These are phyloP conservation scores for Claviceps fusiformis DNA, from an alignment of 2,329 filamentous ascomycete genomes.

Conservation along the genomic window DNA sequence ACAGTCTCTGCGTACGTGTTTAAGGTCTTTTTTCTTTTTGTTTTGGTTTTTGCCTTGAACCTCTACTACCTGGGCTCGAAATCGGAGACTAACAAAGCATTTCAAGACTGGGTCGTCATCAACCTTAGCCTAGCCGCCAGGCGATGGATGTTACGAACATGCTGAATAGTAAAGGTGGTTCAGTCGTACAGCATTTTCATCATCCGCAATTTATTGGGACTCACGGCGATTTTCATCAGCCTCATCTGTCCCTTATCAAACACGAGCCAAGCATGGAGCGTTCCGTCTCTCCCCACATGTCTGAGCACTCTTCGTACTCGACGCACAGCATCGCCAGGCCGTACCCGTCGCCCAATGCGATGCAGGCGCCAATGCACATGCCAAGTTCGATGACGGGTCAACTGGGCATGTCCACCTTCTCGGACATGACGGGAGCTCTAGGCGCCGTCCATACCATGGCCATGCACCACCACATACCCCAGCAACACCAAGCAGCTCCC, in stretches of 20 bases:
- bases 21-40: background rate
- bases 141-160: slow-evolving; percentile 41
- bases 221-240: slow-evolving; percentile 18
- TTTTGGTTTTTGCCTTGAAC: background rate
- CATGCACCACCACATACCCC: slow-evolving; percentile 25
- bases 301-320: slow-evolving; percentile 45
- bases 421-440: slow-evolving; percentile 21
- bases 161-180: slow-evolving; percentile 34
- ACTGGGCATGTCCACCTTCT: slow-evolving; percentile 29
- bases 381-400: slow-evolving; percentile 27
- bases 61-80: background rate
- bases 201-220: slow-evolving; percentile 16
- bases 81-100: slow-evolving; percentile 3
- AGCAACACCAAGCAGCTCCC: slow-evolving; percentile 19
- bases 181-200: slow-evolving; percentile 15
- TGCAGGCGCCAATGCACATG: slow-evolving; percentile 36
- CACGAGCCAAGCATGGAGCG: slow-evolving; percentile 33
- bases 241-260: slow-evolving; percentile 21
- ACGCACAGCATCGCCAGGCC: slow-evolving; percentile 33
- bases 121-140: slow-evolving; percentile 31
- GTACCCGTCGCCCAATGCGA: slow-evolving; percentile 39
- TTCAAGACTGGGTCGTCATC: slow-evolving; percentile 22
- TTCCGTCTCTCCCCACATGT: slow-evolving; percentile 44
- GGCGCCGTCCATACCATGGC: slow-evolving; percentile 22
- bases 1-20: slow-evolving; percentile 5